Evolutionary conservation across 371 early-diverging fungal genomes (phyloP).

Genomic region (Funneliformis caledonium): DNA sequence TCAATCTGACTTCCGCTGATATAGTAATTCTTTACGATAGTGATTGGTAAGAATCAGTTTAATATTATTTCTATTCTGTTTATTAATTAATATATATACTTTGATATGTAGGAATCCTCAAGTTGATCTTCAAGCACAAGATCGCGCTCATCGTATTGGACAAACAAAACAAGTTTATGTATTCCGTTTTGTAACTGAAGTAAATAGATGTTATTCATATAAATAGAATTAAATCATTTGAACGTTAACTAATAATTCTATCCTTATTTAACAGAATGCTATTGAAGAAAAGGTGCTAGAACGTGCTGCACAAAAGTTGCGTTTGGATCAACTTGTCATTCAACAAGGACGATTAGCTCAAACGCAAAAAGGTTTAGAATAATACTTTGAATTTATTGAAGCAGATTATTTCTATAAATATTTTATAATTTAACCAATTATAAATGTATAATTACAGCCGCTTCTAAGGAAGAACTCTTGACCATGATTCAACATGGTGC

Average conservation of each 20-base stretch:
- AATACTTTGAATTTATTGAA: not conserved
- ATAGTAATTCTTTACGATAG: constrained; percentile 98
- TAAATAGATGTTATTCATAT: constrained; percentile 36
- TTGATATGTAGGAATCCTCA: constrained; percentile 78
- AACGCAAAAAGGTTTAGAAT: constrained; percentile 52
- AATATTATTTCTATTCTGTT: constrained; percentile 28
- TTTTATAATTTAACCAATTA: not conserved
- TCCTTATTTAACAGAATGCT: constrained; percentile 59
- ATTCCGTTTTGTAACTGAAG: constrained; percentile 96
- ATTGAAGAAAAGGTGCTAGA: constrained; percentile 99
- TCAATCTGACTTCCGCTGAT: constrained; percentile 98
- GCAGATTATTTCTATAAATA: not conserved
- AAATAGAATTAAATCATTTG: not conserved
- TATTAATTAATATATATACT: not conserved
- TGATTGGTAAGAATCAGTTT: constrained; percentile 76
- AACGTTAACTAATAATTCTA: not conserved
- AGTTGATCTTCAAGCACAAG: constrained; percentile 95
- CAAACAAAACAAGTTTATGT: constrained; percentile 99
- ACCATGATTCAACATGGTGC: constrained; percentile 98
- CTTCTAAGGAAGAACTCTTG: constrained; percentile 86
- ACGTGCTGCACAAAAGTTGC: constrained; percentile 95
- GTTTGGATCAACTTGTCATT: constrained; percentile 97
- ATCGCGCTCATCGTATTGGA: constrained; percentile 99
- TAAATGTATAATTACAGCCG: constrained; percentile 41
- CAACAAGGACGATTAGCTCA: constrained; percentile 84